Conservation (phyloP, 192 early-diverging fungal genomes). For the Diversispora eburnea region DNA sequence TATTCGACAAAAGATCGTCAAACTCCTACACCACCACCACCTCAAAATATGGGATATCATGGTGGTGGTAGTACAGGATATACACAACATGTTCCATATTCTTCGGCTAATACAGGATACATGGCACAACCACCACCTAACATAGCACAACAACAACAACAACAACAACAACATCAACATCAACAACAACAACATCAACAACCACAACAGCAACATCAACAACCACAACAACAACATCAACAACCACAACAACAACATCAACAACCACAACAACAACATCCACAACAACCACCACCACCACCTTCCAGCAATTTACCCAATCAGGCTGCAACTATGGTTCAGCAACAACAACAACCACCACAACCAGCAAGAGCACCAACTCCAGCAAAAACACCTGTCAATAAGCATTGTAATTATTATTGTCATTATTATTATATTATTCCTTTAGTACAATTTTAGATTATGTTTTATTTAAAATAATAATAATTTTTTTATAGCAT, state of each 20-base stretch:
- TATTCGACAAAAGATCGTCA: slow-evolving; percentile 10
- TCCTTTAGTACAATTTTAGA: not conserved
- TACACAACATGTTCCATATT: slow-evolving; percentile 20
- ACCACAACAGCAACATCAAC: too few relatives aligned
- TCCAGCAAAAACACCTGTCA: slow-evolving; percentile 43
- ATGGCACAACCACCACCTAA: slow-evolving; percentile 28
- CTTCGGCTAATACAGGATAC: not conserved
- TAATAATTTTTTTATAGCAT: slow-evolving; percentile 40
- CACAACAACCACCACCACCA: slow-evolving; percentile 34
- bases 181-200: too few relatives aligned
- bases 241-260: too few relatives aligned
- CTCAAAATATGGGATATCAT: slow-evolving; percentile 17
- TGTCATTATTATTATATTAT: not conserved
- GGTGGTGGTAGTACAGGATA: not conserved
- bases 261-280: not conserved
- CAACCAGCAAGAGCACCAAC: slow-evolving; percentile 38
- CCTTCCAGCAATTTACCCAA: slow-evolving; percentile 27
- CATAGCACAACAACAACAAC: not conserved
- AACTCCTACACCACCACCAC: slow-evolving; percentile 27
- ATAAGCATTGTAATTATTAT: slow-evolving; percentile 54
- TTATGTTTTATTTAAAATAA: not conserved
- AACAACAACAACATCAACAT: too few relatives aligned
- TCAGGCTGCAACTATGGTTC: slow-evolving; percentile 33
- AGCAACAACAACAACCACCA: slow-evolving; percentile 31
- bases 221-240: too few relatives aligned